phyloP scores from a whole-genome alignment of 257 asterid genomes.

The Solanum peruvianum region DNA sequence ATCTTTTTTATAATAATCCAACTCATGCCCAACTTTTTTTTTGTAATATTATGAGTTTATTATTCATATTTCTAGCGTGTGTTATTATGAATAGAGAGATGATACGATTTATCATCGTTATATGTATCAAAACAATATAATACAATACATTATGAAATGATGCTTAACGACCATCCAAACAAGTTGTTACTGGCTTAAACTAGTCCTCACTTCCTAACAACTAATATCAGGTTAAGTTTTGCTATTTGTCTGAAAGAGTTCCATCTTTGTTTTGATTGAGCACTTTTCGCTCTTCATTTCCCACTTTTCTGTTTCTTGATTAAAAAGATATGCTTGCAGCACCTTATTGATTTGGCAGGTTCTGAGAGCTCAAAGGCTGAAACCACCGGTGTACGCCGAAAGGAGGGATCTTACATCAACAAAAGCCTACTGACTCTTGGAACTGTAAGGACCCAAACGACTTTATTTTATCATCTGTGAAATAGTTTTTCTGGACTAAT shows the following conservation, averaged over 20 bases:
- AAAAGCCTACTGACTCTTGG: slow-evolving; percentile 98
- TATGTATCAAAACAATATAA: neutral
- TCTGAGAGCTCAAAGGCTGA: slow-evolving; percentile 97
- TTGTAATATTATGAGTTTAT: neutral
- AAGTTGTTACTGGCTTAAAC: neutral
- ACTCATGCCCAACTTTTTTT: neutral
- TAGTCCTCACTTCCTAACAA: neutral
- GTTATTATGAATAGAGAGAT: neutral
- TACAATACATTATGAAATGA: neutral
- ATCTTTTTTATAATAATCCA: neutral
- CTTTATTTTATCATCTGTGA: slow-evolving; percentile 22
- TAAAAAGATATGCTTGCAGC: slow-evolving; percentile 42
- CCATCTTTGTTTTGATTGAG: neutral
- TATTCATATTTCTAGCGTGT: neutral
- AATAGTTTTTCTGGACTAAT: neutral
- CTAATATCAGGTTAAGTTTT: neutral
- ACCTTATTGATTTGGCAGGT: slow-evolving; percentile 99
- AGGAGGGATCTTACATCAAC: slow-evolving; percentile 95
- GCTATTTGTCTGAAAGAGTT: neutral
- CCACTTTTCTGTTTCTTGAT: slow-evolving; percentile 3
- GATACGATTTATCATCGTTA: neutral
- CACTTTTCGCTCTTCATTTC: neutral
- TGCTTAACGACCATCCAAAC: neutral
- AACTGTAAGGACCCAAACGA: slow-evolving; percentile 68
- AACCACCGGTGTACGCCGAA: slow-evolving; percentile 86